These are phyloP conservation scores for Hura crepitans DNA, from an alignment of 441 rosid species.

Conservation along the genomic window DNA sequence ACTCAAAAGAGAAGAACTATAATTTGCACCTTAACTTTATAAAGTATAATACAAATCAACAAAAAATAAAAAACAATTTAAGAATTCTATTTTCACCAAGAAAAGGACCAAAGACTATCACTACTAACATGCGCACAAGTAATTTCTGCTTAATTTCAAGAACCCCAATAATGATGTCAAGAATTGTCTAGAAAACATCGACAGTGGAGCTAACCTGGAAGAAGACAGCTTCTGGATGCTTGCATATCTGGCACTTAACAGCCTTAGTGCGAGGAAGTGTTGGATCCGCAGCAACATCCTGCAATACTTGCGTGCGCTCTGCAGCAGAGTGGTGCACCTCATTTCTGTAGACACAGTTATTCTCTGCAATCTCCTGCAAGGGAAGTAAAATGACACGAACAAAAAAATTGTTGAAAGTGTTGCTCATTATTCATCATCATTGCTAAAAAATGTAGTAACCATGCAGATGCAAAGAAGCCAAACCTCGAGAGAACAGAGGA, in stretches of 20 bases:
- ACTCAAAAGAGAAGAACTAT: background rate
- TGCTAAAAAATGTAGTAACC: background rate
- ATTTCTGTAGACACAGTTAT: constrained; percentile 79
- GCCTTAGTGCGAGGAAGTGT: constrained; percentile 94
- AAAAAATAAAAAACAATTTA: background rate
- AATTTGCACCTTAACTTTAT: background rate
- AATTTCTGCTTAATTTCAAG: background rate
- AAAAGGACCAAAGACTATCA: background rate
- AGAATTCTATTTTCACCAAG: background rate
- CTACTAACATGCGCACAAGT: background rate
- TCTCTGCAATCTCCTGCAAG: constrained; percentile 76
- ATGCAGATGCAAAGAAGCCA: background rate
- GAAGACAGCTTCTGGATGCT: constrained; percentile 85
- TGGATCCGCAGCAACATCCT: constrained; percentile 94
- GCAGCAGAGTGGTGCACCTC: constrained; percentile 85
- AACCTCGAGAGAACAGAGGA: background rate
- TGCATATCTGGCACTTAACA: constrained; percentile 60
- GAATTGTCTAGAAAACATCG: background rate
- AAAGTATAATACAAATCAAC: background rate
- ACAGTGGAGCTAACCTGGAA: constrained; percentile 58
- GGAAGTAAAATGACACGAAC: background rate
- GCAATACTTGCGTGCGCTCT: constrained; percentile 78
- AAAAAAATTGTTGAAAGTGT: background rate
- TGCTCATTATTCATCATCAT: background rate
- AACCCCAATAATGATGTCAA: background rate